These are phyloP conservation scores for Oehlia diaphana DNA, from an alignment of 192 early-diverging fungal genomes.

Conservation along the genomic window DNA sequence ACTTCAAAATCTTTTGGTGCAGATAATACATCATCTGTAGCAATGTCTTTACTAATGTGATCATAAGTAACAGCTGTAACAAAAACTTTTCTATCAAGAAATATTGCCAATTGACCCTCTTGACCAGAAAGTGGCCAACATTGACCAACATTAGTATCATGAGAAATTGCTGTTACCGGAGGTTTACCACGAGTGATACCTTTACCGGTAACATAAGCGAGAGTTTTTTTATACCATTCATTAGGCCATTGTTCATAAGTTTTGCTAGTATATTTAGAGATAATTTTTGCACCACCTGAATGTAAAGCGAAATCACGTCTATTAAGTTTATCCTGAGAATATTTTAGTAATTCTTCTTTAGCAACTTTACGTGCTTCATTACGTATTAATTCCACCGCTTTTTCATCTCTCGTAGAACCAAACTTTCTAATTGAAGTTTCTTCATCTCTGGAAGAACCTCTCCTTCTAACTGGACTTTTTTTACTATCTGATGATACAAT, in stretches of 20 bases:
- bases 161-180: constrained; percentile 34
- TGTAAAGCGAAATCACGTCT: constrained; percentile 68
- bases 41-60: constrained; percentile 58
- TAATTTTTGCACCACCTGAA: constrained; percentile 62
- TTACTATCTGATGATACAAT: neutral
- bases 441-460: neutral
- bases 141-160: constrained; percentile 58
- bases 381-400: neutral
- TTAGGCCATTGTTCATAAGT: constrained; percentile 17
- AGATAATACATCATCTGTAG: constrained; percentile 52
- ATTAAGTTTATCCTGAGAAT: constrained; percentile 53
- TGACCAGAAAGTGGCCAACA: constrained; percentile 74
- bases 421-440: neutral
- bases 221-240: neutral
- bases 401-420: neutral
- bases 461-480: neutral
- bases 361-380: constrained; percentile 38
- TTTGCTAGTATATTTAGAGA: constrained; percentile 56
- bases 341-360: constrained; percentile 58
- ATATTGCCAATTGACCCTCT: constrained; percentile 60
- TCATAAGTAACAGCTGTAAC: constrained; percentile 65
- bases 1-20: constrained; percentile 65
- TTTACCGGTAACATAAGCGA: neutral
- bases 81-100: constrained; percentile 54
- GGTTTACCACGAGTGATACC: neutral